Evolutionary conservation across 202 grass and related monocot species (phyloP).

Genomic region (Saccharum hybrid): DNA sequence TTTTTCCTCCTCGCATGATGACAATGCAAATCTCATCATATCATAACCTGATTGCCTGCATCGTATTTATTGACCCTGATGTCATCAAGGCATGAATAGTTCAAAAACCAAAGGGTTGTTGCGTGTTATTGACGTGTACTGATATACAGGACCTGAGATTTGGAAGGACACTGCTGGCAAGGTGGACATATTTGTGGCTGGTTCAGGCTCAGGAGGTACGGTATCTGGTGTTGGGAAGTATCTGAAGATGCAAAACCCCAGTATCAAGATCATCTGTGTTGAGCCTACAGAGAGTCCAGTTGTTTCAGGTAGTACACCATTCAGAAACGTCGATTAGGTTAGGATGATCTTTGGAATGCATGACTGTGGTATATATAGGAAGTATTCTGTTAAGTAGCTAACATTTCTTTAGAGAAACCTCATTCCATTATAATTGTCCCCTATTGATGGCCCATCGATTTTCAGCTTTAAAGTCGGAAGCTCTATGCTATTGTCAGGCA

Average conservation of each 20-base stretch:
- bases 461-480: background rate
- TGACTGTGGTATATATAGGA: background rate
- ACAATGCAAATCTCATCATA: background rate
- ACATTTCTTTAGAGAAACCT: background rate
- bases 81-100: background rate
- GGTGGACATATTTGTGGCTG: constrained; percentile 82
- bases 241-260: constrained; percentile 79
- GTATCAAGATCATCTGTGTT: constrained; percentile 76
- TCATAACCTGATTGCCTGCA: background rate
- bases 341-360: background rate
- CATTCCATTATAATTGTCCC: background rate
- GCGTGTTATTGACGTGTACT: background rate
- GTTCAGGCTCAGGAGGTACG: constrained; percentile 78
- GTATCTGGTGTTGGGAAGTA: constrained; percentile 80
- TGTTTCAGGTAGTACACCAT: constrained; percentile 79
- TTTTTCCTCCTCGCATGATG: background rate
- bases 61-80: background rate
- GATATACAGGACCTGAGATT: constrained; percentile 81
- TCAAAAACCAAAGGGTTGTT: background rate
- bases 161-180: constrained; percentile 96
- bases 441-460: background rate
- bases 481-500: background rate
- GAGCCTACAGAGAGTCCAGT: constrained; percentile 83
- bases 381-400: background rate
- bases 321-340: background rate